phyloP scores from a whole-genome alignment of 2,329 filamentous ascomycete genomes.

The Intubia oerlemansii region DNA sequence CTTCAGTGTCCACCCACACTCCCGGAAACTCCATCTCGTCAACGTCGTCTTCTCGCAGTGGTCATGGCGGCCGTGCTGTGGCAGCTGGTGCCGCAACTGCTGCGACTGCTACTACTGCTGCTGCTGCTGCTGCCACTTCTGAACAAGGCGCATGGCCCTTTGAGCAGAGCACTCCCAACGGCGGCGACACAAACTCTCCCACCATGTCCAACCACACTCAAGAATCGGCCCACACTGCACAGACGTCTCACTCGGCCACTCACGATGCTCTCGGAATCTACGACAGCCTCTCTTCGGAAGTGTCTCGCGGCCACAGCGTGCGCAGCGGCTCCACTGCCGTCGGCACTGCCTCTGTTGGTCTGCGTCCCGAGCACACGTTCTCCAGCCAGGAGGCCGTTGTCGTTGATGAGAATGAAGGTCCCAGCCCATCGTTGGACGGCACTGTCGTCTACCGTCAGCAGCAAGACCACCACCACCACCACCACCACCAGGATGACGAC shows the following conservation, averaged over 20 bases:
- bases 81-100: not conserved
- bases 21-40: not conserved
- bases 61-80: not conserved
- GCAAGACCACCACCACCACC: too few relatives aligned
- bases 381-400: constrained; percentile 6
- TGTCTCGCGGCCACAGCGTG: not conserved
- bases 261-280: constrained; percentile 4
- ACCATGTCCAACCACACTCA: too few relatives aligned
- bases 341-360: not conserved
- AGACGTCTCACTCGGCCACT: too few relatives aligned
- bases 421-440: not conserved
- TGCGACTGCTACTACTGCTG: too few relatives aligned
- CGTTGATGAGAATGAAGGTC: constrained; percentile 1
- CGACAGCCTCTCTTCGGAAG: constrained; percentile 1
- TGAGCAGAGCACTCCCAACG: too few relatives aligned
- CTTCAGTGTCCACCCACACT: not conserved
- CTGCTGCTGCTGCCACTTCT: too few relatives aligned
- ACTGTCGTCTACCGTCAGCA: not conserved
- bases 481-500: too few relatives aligned
- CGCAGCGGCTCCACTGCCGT: too few relatives aligned
- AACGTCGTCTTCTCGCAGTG: not conserved
- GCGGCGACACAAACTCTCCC: too few relatives aligned
- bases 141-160: too few relatives aligned
- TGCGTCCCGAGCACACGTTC: not conserved
- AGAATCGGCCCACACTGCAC: too few relatives aligned